phyloP scores from a whole-genome alignment of 768 basidiomycete species.

The Rubroboletus pulcherrimus region DNA sequence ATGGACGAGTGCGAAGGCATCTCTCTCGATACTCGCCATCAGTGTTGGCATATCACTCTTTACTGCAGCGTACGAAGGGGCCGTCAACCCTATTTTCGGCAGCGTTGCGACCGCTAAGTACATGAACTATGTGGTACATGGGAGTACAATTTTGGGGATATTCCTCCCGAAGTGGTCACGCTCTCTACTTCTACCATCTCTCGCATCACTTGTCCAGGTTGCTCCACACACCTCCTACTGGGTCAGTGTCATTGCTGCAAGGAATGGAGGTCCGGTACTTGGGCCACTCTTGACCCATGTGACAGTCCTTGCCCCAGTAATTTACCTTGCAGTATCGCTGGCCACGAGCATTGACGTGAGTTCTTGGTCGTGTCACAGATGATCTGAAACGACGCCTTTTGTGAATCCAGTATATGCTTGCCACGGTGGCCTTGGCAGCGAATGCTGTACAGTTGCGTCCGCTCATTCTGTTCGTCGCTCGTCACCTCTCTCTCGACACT shows the following conservation, averaged over 20 bases:
- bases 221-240: constrained; percentile 68
- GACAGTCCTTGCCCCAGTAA: constrained; percentile 52
- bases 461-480: constrained; percentile 13
- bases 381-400: background rate
- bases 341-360: constrained; percentile 41
- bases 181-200: constrained; percentile 24
- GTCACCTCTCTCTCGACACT: constrained; percentile 17
- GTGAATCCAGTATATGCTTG: constrained; percentile 19
- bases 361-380: constrained; percentile 1
- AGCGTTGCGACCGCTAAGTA: constrained; percentile 50
- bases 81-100: constrained; percentile 69
- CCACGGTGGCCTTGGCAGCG: constrained; percentile 22
- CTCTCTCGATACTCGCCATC: constrained; percentile 27
- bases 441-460: constrained; percentile 28
- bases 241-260: constrained; percentile 56
- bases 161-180: constrained; percentile 29
- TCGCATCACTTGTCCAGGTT: constrained; percentile 40
- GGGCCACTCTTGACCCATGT: constrained; percentile 62
- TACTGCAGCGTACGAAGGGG: constrained; percentile 58
- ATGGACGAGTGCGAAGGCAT: constrained; percentile 14
- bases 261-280: constrained; percentile 46
- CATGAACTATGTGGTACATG: constrained; percentile 39
- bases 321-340: constrained; percentile 47
- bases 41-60: constrained; percentile 48
- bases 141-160: constrained; percentile 35